Percentiles rank a stretch among this genome's conserved stretches.
Conservation (phyloP, 768 basidiomycete genomes). For the Suillus placidus region DNA sequence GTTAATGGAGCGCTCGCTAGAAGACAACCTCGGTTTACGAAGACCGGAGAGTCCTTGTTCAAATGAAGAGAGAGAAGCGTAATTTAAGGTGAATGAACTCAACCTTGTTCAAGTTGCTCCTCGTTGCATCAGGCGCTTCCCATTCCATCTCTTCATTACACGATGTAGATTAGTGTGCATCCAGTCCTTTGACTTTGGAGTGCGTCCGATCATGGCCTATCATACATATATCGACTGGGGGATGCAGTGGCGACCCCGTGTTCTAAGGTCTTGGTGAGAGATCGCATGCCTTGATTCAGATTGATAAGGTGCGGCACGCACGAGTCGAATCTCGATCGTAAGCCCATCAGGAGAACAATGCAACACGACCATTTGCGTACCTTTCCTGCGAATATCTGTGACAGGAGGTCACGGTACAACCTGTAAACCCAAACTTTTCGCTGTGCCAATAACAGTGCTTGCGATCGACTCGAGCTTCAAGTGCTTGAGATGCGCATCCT, state of each 20-base stretch:
- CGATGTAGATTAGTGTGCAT: slow-evolving; percentile 30
- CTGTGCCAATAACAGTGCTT: slow-evolving; percentile 86
- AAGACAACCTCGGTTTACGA: slow-evolving; percentile 34
- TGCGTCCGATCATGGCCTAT: slow-evolving; percentile 26
- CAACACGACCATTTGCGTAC: slow-evolving; percentile 22
- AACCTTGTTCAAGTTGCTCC: slow-evolving; percentile 34
- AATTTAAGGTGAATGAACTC: slow-evolving; percentile 44
- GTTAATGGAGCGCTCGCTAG: slow-evolving; percentile 26
- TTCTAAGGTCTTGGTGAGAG: slow-evolving; percentile 7
- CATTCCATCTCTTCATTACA: slow-evolving; percentile 37
- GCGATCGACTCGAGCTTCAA: slow-evolving; percentile 87
- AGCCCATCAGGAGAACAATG: slow-evolving; percentile 9
- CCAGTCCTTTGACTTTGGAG: slow-evolving; percentile 21
- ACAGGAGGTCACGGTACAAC: slow-evolving; percentile 72
- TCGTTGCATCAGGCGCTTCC: slow-evolving; percentile 30
- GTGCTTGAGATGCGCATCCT: slow-evolving; percentile 87
- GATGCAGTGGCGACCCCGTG: slow-evolving; percentile 17
- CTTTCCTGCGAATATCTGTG: slow-evolving; percentile 20
- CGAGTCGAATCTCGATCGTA: slow-evolving; percentile 17
- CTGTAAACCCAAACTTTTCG: slow-evolving; percentile 84
- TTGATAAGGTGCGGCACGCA: slow-evolving; percentile 33
- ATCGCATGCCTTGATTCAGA: slow-evolving; percentile 17
- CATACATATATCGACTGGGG: slow-evolving; percentile 19
- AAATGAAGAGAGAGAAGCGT: slow-evolving; percentile 45
- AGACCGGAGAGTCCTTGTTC: slow-evolving; percentile 33